Evolutionary conservation across 768 basidiomycete species (phyloP), one percentile per base, ranked within the genome.

Genomic region (Amanita exitialis): DNA sequence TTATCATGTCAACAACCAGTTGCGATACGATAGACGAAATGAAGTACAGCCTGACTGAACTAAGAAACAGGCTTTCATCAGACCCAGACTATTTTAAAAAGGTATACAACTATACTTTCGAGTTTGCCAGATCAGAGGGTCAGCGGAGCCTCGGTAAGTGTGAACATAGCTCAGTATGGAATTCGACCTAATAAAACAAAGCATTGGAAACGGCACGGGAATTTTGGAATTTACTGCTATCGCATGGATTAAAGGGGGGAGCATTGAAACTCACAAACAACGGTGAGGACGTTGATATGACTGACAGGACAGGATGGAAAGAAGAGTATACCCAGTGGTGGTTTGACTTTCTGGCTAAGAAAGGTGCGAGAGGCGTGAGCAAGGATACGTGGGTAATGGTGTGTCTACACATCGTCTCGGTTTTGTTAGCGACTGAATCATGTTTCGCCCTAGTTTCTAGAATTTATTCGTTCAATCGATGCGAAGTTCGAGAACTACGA

Each of bases 361-460:
- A 77, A 56, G 81, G 80, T 1, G 71, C 71, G 18, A 86, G 85
- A 61, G 90, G 88, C 4, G 76, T 94, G 28, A 91, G 87, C 68
- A 89, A 86, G 67, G 90, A 91, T 67, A 88, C 86, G 15, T 92
- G 90, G 90, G 66, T 73, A 47, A 91, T 92, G 89, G 90, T 87
- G 44, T 38, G 81, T 67, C 12, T 25, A 41, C 43, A 34, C 25
- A 47, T 47, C 32, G 44, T 23, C 35, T 28, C 27, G 43, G 13
- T 42, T 45, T 13, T 6, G 16, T 43, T 18, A 43, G 27, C 21
- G 8, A 32, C n/a, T 54, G 37, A 20, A 28, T 47, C 21, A 34
- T 42, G 28, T 35, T 27, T 27, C 6, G 20, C 39, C 18, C 35
- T 61, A 91, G 89, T 87, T 93, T 58, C 69, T 83, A 44, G 86